These are phyloP conservation scores for Pseudisothecium myosuroides DNA, from an alignment of 225 moss, liverwort and hornwort species.

Conservation along the genomic window DNA sequence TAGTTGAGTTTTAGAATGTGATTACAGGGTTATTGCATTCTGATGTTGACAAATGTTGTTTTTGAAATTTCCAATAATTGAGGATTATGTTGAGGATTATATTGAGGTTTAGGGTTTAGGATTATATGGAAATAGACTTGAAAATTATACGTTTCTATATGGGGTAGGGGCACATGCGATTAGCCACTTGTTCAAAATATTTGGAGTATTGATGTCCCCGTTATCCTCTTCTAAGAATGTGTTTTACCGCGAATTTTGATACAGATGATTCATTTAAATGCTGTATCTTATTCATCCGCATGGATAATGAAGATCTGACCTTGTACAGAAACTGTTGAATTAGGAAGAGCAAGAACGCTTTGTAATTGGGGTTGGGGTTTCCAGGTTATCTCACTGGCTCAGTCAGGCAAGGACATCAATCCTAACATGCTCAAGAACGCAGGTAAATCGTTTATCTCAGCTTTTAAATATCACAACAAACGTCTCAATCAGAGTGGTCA, in stretches of 20 bases:
- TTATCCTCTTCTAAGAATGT: background rate
- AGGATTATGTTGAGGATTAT: background rate
- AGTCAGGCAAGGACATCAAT: constrained; percentile 66
- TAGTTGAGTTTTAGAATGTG: background rate
- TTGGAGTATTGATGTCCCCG: background rate
- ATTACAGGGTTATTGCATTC: background rate
- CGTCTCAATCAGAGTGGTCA: background rate
- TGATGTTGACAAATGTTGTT: background rate
- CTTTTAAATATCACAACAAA: background rate
- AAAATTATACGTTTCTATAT: background rate
- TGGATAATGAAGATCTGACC: background rate
- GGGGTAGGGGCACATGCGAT: background rate
- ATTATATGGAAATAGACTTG: background rate
- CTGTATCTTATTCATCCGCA: background rate
- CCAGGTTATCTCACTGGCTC: constrained; percentile 90
- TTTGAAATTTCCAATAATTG: background rate
- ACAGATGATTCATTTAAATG: background rate
- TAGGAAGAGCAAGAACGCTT: background rate
- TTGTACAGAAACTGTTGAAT: background rate
- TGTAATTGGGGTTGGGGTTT: background rate
- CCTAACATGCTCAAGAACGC: constrained; percentile 71
- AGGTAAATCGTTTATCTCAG: constrained; percentile 20
- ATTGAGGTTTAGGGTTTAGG: background rate
- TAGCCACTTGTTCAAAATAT: background rate
- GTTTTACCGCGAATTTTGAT: background rate